A percentile compares a stretch with the other conserved stretches of the same genome.
These are phyloP conservation scores for Aspergillus caelatus DNA, from an alignment of 2,329 filamentous ascomycete genomes.

Conservation along the genomic window DNA sequence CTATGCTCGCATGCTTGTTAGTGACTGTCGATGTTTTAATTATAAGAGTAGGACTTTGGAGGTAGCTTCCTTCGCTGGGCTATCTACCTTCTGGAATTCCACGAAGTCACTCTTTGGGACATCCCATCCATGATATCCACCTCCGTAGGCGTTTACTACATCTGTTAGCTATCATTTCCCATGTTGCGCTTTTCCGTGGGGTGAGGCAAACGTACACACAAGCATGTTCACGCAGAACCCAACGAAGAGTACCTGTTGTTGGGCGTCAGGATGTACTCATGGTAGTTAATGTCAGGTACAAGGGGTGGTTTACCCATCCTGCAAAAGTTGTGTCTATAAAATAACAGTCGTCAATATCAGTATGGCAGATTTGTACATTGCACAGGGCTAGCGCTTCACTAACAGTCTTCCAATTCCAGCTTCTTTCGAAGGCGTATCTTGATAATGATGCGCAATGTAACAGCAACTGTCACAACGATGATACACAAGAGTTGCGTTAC, in stretches of 20 bases:
- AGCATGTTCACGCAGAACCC: background rate
- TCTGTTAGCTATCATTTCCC: background rate
- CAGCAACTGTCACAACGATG: background rate
- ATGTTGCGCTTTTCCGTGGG: background rate
- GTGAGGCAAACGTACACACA: background rate
- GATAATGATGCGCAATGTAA: background rate
- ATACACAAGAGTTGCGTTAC: background rate
- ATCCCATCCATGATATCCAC: slow-evolving; percentile 31
- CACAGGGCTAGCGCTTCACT: background rate
- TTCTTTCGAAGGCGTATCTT: background rate
- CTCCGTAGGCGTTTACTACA: slow-evolving; percentile 24
- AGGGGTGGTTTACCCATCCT: background rate
- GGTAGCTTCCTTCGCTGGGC: background rate
- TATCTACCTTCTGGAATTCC: slow-evolving; percentile 24
- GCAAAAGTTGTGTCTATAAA: background rate
- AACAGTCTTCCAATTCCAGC: background rate
- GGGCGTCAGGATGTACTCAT: background rate
- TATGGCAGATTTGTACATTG: too few species aligned
- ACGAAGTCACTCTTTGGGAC: slow-evolving; percentile 18
- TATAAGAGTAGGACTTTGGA: background rate
- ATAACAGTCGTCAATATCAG: background rate
- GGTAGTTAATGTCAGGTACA: background rate
- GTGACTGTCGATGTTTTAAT: background rate
- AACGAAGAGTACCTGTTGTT: background rate
- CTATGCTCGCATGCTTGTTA: slow-evolving; percentile 10